These are phyloP conservation scores for Paramecium sexaurelia DNA, from an alignment of 73 alveolate genomes.

Conservation along the genomic window DNA sequence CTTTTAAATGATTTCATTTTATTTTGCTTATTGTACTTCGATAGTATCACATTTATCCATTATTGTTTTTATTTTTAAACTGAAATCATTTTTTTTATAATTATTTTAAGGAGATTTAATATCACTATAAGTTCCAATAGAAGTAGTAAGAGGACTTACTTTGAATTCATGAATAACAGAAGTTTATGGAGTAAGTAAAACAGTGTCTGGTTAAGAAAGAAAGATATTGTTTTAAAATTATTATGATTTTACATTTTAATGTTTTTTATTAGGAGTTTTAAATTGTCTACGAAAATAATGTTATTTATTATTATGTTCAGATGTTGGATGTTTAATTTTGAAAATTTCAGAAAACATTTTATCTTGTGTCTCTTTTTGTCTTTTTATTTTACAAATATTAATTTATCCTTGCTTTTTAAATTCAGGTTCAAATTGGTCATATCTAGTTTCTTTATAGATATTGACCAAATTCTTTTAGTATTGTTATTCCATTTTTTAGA, in stretches of 20 bases:
- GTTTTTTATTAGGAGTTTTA: neutral
- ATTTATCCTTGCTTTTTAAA: neutral
- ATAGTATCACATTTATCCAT: neutral
- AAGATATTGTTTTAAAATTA: neutral
- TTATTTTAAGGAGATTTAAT: neutral
- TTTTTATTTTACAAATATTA: neutral
- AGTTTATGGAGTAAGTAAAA: neutral
- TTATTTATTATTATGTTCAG: neutral
- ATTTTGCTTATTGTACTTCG: neutral
- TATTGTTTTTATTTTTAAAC: neutral
- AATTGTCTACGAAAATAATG: neutral
- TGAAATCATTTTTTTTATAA: neutral
- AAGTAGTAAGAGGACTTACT: neutral
- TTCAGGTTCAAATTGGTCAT: conserved; percentile 12
- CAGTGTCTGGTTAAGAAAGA: conserved; percentile 22
- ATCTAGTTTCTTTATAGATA: neutral
- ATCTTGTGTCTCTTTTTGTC: neutral
- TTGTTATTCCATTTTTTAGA: neutral
- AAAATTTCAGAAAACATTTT: neutral
- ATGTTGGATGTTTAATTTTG: neutral
- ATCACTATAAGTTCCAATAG: neutral
- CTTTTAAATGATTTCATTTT: neutral
- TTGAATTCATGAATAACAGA: neutral
- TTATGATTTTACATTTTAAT: neutral
- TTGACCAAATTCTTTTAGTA: neutral